A percentile compares a stretch with the other conserved stretches of the same genome.
Evolutionary conservation across 257 asterid genomes (phyloP).

Genomic region (Fraxinus excelsior): DNA sequence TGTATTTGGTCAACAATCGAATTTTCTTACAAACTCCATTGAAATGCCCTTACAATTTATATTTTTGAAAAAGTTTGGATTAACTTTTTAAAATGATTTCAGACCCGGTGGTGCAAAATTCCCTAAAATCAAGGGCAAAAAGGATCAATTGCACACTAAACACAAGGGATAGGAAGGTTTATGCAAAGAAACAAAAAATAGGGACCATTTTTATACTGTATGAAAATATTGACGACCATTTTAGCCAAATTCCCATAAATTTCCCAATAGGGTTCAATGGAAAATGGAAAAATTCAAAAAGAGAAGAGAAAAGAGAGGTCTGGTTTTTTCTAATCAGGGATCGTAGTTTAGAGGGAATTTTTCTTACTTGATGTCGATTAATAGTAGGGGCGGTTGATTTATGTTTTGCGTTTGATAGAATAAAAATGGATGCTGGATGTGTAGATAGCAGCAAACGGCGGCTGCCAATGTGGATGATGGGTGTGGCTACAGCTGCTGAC

Average conservation of each 20-base stretch:
- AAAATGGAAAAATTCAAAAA: neutral
- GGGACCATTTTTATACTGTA: neutral
- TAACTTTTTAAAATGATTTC: no score
- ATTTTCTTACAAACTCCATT: no score
- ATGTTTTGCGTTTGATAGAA: neutral
- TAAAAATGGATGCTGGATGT: neutral
- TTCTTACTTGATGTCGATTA: neutral
- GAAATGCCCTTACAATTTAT: no score
- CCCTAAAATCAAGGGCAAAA: neutral
- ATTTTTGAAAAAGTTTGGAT: no score
- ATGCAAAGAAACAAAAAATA: neutral
- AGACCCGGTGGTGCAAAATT: neutral
- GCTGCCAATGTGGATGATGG: conserved; percentile 5
- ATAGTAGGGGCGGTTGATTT: neutral
- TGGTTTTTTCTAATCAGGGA: neutral
- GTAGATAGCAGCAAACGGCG: conserved; percentile 2
- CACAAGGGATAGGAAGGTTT: neutral
- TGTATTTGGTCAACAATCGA: no score
- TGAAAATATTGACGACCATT: neutral
- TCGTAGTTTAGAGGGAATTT: neutral
- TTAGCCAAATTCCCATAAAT: neutral
- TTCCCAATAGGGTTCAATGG: neutral
- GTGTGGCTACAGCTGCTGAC: neutral
- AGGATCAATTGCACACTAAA: neutral
- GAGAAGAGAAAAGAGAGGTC: neutral